Percentiles rank a stretch among this genome's conserved stretches.
These are phyloP conservation scores for Fusarium pseudonygamai DNA, from an alignment of 2,329 filamentous ascomycete species.

Conservation along the genomic window DNA sequence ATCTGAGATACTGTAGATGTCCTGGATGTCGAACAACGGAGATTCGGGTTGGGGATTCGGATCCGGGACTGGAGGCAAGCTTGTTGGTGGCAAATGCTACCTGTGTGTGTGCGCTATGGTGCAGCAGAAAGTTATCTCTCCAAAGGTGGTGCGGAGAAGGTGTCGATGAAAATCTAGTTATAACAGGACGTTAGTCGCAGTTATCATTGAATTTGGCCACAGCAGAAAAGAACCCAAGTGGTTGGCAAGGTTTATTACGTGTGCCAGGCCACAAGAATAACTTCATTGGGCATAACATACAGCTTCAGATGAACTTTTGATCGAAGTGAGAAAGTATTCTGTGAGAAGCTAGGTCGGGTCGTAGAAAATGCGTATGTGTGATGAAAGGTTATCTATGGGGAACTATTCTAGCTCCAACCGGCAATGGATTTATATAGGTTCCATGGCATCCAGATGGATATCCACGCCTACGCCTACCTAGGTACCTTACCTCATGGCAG, in stretches of 20 bases:
- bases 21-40: slow-evolving; percentile 12
- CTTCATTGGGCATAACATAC: slow-evolving; percentile 19
- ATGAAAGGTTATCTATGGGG: slow-evolving; percentile 24
- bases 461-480: background rate
- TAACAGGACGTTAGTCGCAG: slow-evolving; percentile 2
- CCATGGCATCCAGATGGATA: background rate
- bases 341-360: background rate
- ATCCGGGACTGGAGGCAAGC: slow-evolving; percentile 25
- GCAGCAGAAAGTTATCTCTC: slow-evolving; percentile 16
- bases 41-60: slow-evolving; percentile 32
- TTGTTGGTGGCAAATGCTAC: slow-evolving; percentile 35
- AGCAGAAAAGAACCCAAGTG: slow-evolving; percentile 7
- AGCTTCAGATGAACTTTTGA: slow-evolving; percentile 19
- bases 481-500: background rate
- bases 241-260: background rate
- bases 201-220: slow-evolving; percentile 13
- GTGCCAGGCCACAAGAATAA: background rate
- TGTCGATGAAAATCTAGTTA: slow-evolving; percentile 17
- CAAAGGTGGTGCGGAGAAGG: slow-evolving; percentile 25
- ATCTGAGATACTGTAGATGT: background rate
- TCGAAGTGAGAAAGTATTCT: background rate
- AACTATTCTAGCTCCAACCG: slow-evolving; percentile 13
- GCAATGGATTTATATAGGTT: slow-evolving; percentile 36
- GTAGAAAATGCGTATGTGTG: slow-evolving; percentile 17
- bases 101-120: background rate